A percentile compares a stretch with the other conserved stretches of the same genome.
phyloP scores from a whole-genome alignment of 331 rosid species.

The Rosa hybrid region DNA sequence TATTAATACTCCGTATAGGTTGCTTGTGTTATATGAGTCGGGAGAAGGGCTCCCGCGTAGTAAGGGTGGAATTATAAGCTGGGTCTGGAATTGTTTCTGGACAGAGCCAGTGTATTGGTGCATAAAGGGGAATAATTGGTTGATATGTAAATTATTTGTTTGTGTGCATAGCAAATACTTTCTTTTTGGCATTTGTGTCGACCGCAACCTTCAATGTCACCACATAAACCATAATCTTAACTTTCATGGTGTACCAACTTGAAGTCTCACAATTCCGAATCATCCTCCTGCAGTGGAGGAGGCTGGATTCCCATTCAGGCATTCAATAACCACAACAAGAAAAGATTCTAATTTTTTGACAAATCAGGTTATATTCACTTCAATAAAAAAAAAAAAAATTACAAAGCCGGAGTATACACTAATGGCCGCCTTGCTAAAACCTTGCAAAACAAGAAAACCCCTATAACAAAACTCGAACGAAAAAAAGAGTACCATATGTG shows the following conservation, averaged over 20 bases:
- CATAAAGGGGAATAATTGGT: constrained; percentile 17
- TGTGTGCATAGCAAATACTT: constrained; percentile 32
- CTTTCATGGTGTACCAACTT: neutral
- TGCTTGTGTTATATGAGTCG: constrained; percentile 31
- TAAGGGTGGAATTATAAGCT: constrained; percentile 20
- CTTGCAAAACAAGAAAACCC: neutral
- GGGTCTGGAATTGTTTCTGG: constrained; percentile 15
- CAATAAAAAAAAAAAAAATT: no score
- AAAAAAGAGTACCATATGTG: neutral
- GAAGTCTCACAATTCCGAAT: neutral
- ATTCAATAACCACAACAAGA: no score
- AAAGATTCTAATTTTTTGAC: no score
- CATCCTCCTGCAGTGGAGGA: no score
- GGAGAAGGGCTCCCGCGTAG: constrained; percentile 28
- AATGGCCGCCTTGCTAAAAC: no score
- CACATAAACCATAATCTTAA: neutral
- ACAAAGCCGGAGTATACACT: no score
- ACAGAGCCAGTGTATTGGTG: constrained; percentile 25
- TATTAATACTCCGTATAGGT: constrained; percentile 13
- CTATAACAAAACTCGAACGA: no score
- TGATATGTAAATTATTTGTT: constrained; percentile 33
- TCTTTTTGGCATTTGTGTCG: neutral
- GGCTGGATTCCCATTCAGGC: neutral
- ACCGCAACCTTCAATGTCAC: neutral
- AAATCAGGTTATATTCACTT: no score